These are phyloP conservation scores for Aspergillus ibericus DNA, from an alignment of 2,329 filamentous ascomycete genomes.

Conservation along the genomic window DNA sequence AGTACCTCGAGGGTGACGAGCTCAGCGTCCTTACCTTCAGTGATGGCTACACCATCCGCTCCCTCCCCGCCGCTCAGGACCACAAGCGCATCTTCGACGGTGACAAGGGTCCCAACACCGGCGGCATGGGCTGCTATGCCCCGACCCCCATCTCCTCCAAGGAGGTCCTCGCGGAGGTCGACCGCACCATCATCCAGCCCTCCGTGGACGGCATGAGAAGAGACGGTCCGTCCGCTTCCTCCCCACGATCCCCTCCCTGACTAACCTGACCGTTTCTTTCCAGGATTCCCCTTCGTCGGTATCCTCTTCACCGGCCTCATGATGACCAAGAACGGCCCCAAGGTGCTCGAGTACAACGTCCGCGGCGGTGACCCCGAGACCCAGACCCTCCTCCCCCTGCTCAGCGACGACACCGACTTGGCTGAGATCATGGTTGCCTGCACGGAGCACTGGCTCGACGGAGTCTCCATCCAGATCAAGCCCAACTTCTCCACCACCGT, in stretches of 20 bases:
- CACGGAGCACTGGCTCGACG: conserved; percentile 70
- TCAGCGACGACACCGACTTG: conserved; percentile 76
- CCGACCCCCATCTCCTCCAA: conserved; percentile 78
- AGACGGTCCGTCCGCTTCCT: conserved; percentile 67
- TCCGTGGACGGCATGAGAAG: conserved; percentile 85
- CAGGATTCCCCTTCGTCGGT: conserved; percentile 46
- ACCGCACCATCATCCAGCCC: conserved; percentile 80
- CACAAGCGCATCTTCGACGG: conserved; percentile 94
- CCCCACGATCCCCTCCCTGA: conserved; percentile 58
- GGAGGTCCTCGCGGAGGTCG: conserved; percentile 73
- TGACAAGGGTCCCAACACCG: conserved; percentile 88
- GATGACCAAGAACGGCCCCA: conserved; percentile 79
- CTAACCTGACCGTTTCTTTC: not conserved
- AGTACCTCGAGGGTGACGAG: conserved; percentile 88
- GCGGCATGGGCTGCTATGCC: conserved; percentile 96
- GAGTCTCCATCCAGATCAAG: conserved; percentile 67
- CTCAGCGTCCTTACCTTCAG: conserved; percentile 88
- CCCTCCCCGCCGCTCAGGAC: conserved; percentile 87
- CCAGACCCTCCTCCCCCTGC: conserved; percentile 77
- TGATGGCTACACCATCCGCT: conserved; percentile 81
- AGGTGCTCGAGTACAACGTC: conserved; percentile 89
- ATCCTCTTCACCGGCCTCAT: conserved; percentile 69
- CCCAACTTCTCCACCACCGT: conserved; percentile 80
- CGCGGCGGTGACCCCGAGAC: conserved; percentile 91
- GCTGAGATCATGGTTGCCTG: conserved; percentile 88